Evolutionary conservation across 1,139 yeast genomes (phyloP), one percentile per base, ranked within the genome.

Genomic region (Kurtzmaniella quercitrusa): DNA sequence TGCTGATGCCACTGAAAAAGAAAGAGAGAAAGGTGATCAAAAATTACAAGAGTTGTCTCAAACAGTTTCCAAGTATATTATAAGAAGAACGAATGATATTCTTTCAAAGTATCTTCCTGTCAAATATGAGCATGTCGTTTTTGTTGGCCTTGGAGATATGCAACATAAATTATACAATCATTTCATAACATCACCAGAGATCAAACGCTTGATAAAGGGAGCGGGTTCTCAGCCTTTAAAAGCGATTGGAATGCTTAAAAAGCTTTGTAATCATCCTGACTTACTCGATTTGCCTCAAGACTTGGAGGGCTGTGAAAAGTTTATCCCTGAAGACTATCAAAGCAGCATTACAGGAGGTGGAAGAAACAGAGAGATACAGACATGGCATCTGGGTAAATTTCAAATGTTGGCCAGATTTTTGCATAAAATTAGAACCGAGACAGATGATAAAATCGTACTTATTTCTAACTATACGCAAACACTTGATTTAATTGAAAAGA

Each of bases 381-480:
- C 81, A 0, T 76, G 82, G 80, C 62, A 60, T 44, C 74, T 80
- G 56, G 81, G 82, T 2, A 88, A 64, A 71, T 89, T 63, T 74
- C 77, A 62, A 65, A 80, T 71, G 71, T 82, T 57, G 74, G 82
- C 78, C 51, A 65, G 98, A 50, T 93, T 93, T 71, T 74, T 93
- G 46, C 78, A 78, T 45, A 79, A 87, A 48, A 88, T 93, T 36
- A 74, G 81, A 44, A 67, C 71, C 2, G 95, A 89, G 54, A 89
- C 98, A 1, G 82, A 89, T 59, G 98, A 93, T 61, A 93, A 93
- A 61, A 91, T 93, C 55, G 98, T 93, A 16, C 71, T 93, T 38
- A 93, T 93, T 54, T 88, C 97, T 20, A 93, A 93, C 59, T 93
- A 89, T 59, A 93, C 98, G 0, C 95, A 88, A 55, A 93, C 98